A percentile compares a stretch with the other conserved stretches of the same genome.
These are phyloP conservation scores for Neurospora tetraspora DNA, from an alignment of 495 filamentous ascomycete genomes.

Conservation along the genomic window DNA sequence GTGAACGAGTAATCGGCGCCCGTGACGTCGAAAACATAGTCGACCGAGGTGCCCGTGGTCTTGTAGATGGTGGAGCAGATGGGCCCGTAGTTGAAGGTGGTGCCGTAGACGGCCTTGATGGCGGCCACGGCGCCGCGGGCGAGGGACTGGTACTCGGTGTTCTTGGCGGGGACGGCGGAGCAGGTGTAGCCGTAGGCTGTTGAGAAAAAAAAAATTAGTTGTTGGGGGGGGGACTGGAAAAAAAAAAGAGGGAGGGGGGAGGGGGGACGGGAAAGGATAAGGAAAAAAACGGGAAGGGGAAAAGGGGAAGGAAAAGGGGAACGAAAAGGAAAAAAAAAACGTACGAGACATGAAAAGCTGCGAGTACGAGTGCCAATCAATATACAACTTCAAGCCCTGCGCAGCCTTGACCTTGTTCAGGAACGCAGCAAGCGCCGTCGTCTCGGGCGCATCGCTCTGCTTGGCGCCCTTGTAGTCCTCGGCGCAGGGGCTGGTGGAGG, in stretches of 20 bases:
- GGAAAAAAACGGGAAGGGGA: too few species aligned
- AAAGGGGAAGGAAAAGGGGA: too few species aligned
- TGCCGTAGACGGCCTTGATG: conserved; percentile 39
- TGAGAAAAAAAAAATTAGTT: too few species aligned
- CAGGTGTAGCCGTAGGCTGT: conserved; percentile 32
- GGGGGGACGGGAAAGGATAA: too few species aligned
- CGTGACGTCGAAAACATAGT: conserved; percentile 44
- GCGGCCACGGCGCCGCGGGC: conserved; percentile 29
- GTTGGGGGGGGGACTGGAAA: too few species aligned
- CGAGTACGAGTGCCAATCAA: conserved; percentile 52
- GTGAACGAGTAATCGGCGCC: conserved; percentile 46
- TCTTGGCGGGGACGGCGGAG: conserved; percentile 28
- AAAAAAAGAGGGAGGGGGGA: too few species aligned
- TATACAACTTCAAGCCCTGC: conserved; percentile 47
- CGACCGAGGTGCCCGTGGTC: conserved; percentile 43
- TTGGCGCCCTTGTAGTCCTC: conserved; percentile 44
- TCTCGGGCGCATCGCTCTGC: conserved; percentile 42
- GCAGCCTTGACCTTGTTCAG: conserved; percentile 26
- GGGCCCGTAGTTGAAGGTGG: conserved; percentile 39
- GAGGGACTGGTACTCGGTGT: conserved; percentile 34
- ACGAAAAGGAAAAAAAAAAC: conserved; percentile 3
- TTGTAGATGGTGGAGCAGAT: conserved; percentile 51
- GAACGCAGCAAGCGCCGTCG: conserved; percentile 30
- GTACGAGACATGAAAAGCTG: conserved; percentile 37
- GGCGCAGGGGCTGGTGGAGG: conserved; percentile 42